Conservation (phyloP, 495 filamentous ascomycete species). For the Friedmanniomyces endolithicus region DNA sequence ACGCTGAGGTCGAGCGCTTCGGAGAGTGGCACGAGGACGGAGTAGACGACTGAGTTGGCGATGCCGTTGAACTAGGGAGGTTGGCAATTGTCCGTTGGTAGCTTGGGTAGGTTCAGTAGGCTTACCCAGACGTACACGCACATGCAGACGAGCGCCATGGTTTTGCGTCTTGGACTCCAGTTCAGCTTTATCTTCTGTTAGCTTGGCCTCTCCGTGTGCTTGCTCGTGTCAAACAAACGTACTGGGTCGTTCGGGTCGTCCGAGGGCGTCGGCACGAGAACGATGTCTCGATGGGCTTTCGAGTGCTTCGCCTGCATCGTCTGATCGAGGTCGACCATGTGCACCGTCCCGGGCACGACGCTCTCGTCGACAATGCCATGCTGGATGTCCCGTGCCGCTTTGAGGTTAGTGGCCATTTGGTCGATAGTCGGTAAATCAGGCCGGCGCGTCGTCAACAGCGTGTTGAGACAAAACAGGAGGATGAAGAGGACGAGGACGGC, state of each 20-base stretch:
- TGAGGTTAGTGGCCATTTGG: background rate
- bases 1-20: slow-evolving; percentile 7
- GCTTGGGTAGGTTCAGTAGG: too few relatives aligned
- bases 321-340: slow-evolving; percentile 11
- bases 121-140: slow-evolving; percentile 11
- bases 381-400: slow-evolving; percentile 3
- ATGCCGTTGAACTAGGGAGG: slow-evolving; percentile 5
- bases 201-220: background rate
- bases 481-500: background rate
- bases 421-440: too few relatives aligned
- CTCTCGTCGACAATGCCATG: slow-evolving; percentile 9
- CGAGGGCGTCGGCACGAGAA: slow-evolving; percentile 8
- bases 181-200: slow-evolving; percentile 2
- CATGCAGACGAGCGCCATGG: slow-evolving; percentile 7
- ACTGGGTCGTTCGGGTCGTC: slow-evolving; percentile 10
- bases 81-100: background rate
- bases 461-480: background rate
- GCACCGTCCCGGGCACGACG: slow-evolving; percentile 13
- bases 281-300: slow-evolving; percentile 1
- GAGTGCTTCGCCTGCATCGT: slow-evolving; percentile 8
- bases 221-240: background rate
- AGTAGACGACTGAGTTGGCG: slow-evolving; percentile 9
- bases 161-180: slow-evolving; percentile 8
- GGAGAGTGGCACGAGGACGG: slow-evolving; percentile 10
- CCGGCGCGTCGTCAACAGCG: background rate